phyloP scores from a whole-genome alignment of 805 yeast species.

The Hanseniaspora occidentalis region DNA sequence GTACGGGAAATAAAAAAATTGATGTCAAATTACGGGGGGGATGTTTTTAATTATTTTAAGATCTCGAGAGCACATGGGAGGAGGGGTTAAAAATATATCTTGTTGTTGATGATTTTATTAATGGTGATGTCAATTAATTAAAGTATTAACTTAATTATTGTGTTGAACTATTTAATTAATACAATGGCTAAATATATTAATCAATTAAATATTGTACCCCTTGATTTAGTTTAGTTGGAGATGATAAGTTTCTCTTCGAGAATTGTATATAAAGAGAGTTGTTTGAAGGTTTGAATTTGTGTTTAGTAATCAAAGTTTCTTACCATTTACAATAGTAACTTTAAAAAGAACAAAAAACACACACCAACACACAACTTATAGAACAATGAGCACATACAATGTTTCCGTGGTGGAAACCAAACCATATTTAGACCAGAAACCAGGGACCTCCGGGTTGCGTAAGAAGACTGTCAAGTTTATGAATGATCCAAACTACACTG shows the following conservation, averaged over 20 bases:
- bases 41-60: no score
- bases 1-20: no score
- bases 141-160: no score
- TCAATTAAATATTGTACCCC: no score
- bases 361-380: neutral
- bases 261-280: neutral
- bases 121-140: no score
- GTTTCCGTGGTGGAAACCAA: constrained; percentile 41
- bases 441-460: constrained; percentile 95
- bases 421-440: constrained; percentile 84
- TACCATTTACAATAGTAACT: neutral
- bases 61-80: no score
- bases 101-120: no score
- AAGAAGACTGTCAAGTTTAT: constrained; percentile 82
- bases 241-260: neutral
- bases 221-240: no score
- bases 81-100: no score
- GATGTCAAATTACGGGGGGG: no score
- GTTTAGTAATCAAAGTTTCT: neutral
- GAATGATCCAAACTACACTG: constrained; percentile 62
- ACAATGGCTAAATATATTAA: no score
- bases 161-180: no score
- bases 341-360: neutral
- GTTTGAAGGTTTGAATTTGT: neutral
- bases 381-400: neutral